Conservation (phyloP, 805 yeast species). For the Kuraishia piskuri region DNA sequence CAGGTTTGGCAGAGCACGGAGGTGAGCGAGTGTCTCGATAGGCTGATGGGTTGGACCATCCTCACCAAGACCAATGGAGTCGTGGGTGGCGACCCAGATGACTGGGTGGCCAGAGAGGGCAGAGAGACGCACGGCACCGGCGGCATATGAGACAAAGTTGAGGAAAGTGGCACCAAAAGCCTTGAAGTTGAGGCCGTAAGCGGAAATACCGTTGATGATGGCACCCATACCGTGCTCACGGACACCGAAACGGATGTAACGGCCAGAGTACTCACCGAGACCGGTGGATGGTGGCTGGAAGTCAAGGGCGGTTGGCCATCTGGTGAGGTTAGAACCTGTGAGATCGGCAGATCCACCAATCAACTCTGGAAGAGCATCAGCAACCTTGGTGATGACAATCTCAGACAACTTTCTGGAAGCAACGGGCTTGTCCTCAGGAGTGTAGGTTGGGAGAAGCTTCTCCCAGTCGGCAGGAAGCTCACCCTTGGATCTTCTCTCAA, state of each 20-base stretch:
- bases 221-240: slow-evolving; percentile 99
- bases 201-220: slow-evolving; percentile 93
- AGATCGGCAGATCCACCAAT: slow-evolving; percentile 98
- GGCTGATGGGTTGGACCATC: slow-evolving; percentile 95
- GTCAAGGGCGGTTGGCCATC: slow-evolving; percentile 75
- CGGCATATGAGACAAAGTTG: slow-evolving; percentile 79
- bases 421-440: slow-evolving; percentile 67
- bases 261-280: slow-evolving; percentile 82
- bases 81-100: slow-evolving; percentile 85
- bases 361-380: slow-evolving; percentile 70
- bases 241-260: slow-evolving; percentile 96
- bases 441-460: slow-evolving; percentile 67
- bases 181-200: slow-evolving; percentile 78
- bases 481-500: slow-evolving; percentile 67
- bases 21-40: slow-evolving; percentile 79
- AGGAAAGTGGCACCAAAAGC: slow-evolving; percentile 97
- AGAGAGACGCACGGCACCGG: slow-evolving; percentile 81
- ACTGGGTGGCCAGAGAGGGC: slow-evolving; percentile 80
- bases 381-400: slow-evolving; percentile 56
- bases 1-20: slow-evolving; percentile 77
- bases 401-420: slow-evolving; percentile 96
- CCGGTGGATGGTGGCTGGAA: slow-evolving; percentile 84
- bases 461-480: slow-evolving; percentile 83
- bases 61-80: slow-evolving; percentile 86
- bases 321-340: slow-evolving; percentile 93